Evolutionary conservation across 805 yeast genomes (phyloP).

Genomic region (Lipomyces orientalis): DNA sequence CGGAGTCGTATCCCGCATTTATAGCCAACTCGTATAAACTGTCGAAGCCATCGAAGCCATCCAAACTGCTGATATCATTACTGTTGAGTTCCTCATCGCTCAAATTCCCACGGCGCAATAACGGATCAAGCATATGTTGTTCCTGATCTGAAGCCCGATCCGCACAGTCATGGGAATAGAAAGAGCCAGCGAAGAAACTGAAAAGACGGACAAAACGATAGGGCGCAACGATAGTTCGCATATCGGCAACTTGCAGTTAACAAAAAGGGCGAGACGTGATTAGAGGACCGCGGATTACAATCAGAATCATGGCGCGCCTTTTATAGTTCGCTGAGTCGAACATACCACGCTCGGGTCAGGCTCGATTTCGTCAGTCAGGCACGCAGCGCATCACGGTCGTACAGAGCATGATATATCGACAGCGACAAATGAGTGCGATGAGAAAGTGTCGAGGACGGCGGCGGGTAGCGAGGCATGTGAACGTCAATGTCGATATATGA

Average conservation of each 20-base stretch:
- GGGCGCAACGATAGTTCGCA: neutral
- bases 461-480: neutral
- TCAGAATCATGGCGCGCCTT: neutral
- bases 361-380: neutral
- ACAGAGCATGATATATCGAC: neutral
- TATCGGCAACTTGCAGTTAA: neutral
- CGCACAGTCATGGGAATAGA: neutral
- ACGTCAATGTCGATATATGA: neutral
- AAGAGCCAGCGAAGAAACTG: neutral
- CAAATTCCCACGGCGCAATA: neutral
- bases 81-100: neutral
- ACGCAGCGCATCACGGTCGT: neutral
- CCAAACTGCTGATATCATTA: neutral
- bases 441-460: neutral
- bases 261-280: neutral
- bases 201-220: neutral
- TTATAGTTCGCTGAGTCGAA: neutral
- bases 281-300: neutral
- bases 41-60: neutral
- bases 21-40: neutral
- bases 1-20: neutral
- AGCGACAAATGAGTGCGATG: neutral
- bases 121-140: neutral
- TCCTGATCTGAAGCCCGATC: neutral
- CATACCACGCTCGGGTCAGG: neutral